Conservation (phyloP, 208 protist species). For the Endotrypanum monterogeii region DNA sequence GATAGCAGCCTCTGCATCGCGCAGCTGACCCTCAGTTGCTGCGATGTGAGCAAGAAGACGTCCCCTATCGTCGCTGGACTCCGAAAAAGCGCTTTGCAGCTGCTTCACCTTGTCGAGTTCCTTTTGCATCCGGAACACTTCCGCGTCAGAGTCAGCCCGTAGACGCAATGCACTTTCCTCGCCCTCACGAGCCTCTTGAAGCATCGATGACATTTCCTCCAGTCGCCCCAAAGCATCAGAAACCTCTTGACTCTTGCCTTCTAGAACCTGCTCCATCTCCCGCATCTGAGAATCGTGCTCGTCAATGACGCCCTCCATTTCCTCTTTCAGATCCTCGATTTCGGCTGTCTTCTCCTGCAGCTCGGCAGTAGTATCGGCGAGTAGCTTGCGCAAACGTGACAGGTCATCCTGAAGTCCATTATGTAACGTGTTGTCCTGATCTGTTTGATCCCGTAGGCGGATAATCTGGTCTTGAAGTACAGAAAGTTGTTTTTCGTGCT, state of each 20-base stretch:
- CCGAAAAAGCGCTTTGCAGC: slow-evolving; percentile 19
- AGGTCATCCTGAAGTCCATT: slow-evolving; percentile 45
- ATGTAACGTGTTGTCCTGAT: slow-evolving; percentile 36
- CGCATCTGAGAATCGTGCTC: slow-evolving; percentile 69
- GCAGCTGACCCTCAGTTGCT: slow-evolving; percentile 32
- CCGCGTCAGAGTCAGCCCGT: slow-evolving; percentile 63
- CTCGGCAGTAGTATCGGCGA: slow-evolving; percentile 41
- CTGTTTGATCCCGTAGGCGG: slow-evolving; percentile 45
- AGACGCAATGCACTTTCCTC: slow-evolving; percentile 60
- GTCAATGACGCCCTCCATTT: slow-evolving; percentile 55
- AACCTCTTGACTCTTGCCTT: slow-evolving; percentile 59
- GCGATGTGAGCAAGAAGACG: slow-evolving; percentile 30
- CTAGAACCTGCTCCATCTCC: slow-evolving; percentile 52
- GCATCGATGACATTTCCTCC: slow-evolving; percentile 78
- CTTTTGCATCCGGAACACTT: slow-evolving; percentile 73
- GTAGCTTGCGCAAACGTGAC: slow-evolving; percentile 34
- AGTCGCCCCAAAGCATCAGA: slow-evolving; percentile 73
- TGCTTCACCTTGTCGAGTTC: slow-evolving; percentile 61
- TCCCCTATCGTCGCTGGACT: slow-evolving; percentile 30
- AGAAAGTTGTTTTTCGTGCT: slow-evolving; percentile 56
- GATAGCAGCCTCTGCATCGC: slow-evolving; percentile 23
- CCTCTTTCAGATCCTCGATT: slow-evolving; percentile 43
- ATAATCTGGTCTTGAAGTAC: slow-evolving; percentile 71
- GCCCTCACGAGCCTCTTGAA: slow-evolving; percentile 68
- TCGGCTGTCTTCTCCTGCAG: slow-evolving; percentile 52